Evolutionary conservation across 139 green algal genomes (phyloP).

Genomic region (Chlamydomonas urium): DNA sequence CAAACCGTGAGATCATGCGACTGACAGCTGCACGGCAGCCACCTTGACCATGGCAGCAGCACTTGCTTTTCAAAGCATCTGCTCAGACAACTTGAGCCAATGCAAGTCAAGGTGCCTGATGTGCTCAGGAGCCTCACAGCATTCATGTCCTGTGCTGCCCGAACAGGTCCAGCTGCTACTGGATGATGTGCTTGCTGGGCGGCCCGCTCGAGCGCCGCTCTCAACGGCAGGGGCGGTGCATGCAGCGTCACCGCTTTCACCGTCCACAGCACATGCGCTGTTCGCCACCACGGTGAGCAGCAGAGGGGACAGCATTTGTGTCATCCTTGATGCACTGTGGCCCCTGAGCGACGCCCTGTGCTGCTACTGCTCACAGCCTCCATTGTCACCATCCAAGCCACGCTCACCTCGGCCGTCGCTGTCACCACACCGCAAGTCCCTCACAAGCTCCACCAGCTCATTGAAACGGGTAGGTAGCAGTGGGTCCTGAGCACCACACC

Average conservation of each 20-base stretch:
- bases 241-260: conserved; percentile 46
- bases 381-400: conserved; percentile 76
- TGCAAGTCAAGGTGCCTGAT: too few relatives aligned
- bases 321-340: too few relatives aligned
- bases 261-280: conserved; percentile 46
- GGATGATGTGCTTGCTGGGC: conserved; percentile 79
- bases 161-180: conserved; percentile 68
- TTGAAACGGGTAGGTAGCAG: too few relatives aligned
- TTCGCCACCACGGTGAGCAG: conserved; percentile 48
- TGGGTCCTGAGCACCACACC: too few relatives aligned
- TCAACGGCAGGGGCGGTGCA: background rate
- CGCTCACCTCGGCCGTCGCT: conserved; percentile 53
- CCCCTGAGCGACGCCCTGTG: too few relatives aligned
- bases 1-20: conserved; percentile 1
- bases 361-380: conserved; percentile 64
- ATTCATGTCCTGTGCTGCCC: too few relatives aligned
- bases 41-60: too few relatives aligned
- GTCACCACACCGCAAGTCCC: conserved; percentile 40
- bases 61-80: too few relatives aligned
- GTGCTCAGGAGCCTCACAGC: too few relatives aligned
- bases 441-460: background rate
- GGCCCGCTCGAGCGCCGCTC: conserved; percentile 44
- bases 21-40: too few relatives aligned
- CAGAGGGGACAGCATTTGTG: too few relatives aligned
- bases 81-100: too few relatives aligned